phyloP scores from a whole-genome alignment of 805 yeast species.

The Jamesozyma jinghongensis region DNA sequence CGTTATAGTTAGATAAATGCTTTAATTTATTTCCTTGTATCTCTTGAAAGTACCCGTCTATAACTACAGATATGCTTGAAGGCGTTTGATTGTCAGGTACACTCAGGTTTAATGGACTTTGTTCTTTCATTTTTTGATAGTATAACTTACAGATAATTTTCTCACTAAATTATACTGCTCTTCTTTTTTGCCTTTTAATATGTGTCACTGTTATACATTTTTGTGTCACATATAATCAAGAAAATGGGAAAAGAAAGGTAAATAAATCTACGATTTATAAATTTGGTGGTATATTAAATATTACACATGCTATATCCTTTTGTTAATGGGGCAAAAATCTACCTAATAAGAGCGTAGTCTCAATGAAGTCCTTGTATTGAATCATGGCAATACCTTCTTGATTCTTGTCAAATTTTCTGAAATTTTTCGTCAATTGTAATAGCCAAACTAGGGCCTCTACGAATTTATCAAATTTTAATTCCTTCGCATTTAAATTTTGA shows the following conservation, averaged over 20 bases:
- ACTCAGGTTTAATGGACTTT: no score
- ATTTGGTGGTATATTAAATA: neutral
- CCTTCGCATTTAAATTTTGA: conserved; percentile 24
- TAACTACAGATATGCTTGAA: no score
- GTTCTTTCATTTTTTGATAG: no score
- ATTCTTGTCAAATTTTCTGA: conserved; percentile 67
- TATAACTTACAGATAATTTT: no score
- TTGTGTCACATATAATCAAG: no score
- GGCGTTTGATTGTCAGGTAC: no score
- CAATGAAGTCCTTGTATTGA: conserved; percentile 56
- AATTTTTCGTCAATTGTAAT: conserved; percentile 65
- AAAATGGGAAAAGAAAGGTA: no score
- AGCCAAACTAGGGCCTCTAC: conserved; percentile 74
- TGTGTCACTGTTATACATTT: no score
- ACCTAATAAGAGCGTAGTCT: conserved; percentile 37
- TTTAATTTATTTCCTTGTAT: neutral
- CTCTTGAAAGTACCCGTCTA: neutral
- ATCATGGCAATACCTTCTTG: conserved; percentile 65
- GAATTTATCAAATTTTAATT: conserved; percentile 67
- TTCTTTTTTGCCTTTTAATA: no score
- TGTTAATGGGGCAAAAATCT: conserved; percentile 26
- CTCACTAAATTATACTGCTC: no score
- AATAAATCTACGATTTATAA: neutral
- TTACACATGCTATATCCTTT: neutral
- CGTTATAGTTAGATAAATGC: neutral